Percentiles rank a stretch among this genome's conserved stretches.
phyloP scores from a whole-genome alignment of 2,329 filamentous ascomycete genomes.

The Cucurbitaria berberidis region DNA sequence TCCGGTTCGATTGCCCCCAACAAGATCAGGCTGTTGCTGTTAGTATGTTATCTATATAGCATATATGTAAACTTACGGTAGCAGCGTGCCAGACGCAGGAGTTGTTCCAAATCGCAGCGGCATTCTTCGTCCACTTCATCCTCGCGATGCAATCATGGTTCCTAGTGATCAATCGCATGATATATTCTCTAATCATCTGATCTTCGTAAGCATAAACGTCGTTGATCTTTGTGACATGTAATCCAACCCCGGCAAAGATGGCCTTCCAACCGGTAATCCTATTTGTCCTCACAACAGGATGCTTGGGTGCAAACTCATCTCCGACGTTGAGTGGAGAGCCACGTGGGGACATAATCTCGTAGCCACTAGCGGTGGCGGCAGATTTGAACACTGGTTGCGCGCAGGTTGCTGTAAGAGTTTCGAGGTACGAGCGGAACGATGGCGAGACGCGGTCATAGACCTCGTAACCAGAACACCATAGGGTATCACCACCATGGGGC shows the following conservation, averaged over 20 bases:
- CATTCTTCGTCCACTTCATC: slow-evolving; percentile 44
- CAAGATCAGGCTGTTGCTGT: too few relatives aligned
- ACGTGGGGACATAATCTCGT: slow-evolving; percentile 35
- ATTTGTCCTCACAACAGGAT: slow-evolving; percentile 63
- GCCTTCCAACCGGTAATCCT: slow-evolving; percentile 65
- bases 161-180: slow-evolving; percentile 37
- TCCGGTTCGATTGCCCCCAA: too few relatives aligned
- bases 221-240: slow-evolving; percentile 48
- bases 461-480: slow-evolving; percentile 51
- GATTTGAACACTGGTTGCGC: slow-evolving; percentile 3
- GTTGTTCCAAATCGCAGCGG: slow-evolving; percentile 67
- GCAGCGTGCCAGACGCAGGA: slow-evolving; percentile 62
- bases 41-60: too few relatives aligned
- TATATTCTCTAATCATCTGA: slow-evolving; percentile 49
- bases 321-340: slow-evolving; percentile 60
- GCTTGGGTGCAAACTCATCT: slow-evolving; percentile 52
- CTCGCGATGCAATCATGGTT: slow-evolving; percentile 54
- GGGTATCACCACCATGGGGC: slow-evolving; percentile 39
- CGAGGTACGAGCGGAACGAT: neutral
- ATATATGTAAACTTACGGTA: too few relatives aligned
- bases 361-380: slow-evolving; percentile 1
- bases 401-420: slow-evolving; percentile 1
- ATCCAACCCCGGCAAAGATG: slow-evolving; percentile 51
- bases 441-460: slow-evolving; percentile 28
- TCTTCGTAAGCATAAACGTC: slow-evolving; percentile 53